A percentile compares a stretch with the other conserved stretches of the same genome.
These are phyloP conservation scores for Inga leiocalycina DNA, from an alignment of 306 rosid genomes.

Conservation along the genomic window DNA sequence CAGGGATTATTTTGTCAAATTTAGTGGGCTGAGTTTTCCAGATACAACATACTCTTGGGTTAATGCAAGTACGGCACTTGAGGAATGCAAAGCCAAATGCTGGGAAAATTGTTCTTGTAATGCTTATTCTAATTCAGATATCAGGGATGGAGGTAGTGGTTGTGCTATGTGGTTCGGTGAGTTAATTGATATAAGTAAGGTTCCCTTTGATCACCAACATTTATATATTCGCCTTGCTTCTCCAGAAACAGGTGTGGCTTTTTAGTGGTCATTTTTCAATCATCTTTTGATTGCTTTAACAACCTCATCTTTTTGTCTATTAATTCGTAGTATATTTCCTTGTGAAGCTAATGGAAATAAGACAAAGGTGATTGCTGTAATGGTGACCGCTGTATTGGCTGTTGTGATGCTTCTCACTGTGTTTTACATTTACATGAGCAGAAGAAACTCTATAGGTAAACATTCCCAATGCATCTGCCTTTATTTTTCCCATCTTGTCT, in stretches of 20 bases:
- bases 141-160: not conserved
- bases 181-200: conserved; percentile 26
- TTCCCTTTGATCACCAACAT: conserved; percentile 19
- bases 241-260: conserved; percentile 17
- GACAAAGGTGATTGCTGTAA: not conserved
- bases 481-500: not conserved
- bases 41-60: conserved; percentile 29
- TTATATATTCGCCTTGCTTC: conserved; percentile 35
- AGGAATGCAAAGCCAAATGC: conserved; percentile 27
- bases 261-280: not conserved
- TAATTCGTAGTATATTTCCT: not conserved
- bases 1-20: not conserved
- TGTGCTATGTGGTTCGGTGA: no score
- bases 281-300: not conserved
- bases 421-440: not conserved
- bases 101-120: conserved; percentile 26
- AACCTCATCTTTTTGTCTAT: not conserved
- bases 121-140: conserved; percentile 36
- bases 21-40: conserved; percentile 17
- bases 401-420: not conserved
- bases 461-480: not conserved
- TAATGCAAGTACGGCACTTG: not conserved
- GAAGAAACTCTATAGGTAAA: not conserved
- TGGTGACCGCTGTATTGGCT: not conserved
- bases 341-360: not conserved